A percentile compares a stretch with the other conserved stretches of the same genome.
Conservation (phyloP, 2,329 filamentous ascomycete species). For the Hymenoscyphus albidus region DNA sequence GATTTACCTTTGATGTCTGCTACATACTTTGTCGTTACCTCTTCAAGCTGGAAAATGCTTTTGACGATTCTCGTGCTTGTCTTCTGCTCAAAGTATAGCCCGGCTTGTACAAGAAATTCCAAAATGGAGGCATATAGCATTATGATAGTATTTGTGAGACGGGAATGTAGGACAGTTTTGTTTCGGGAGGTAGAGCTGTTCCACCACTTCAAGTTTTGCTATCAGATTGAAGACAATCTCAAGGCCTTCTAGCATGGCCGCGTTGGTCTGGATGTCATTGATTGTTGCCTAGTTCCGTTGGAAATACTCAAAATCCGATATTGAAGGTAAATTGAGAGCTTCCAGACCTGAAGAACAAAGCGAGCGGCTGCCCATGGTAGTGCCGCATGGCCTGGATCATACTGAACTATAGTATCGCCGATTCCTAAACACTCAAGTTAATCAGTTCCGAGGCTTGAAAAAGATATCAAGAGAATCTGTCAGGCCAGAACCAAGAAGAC, state of each 20-base stretch:
- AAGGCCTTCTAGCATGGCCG: slow-evolving; percentile 9
- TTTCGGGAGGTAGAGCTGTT: slow-evolving; percentile 5
- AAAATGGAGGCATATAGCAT: slow-evolving; percentile 10
- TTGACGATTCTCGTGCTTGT: slow-evolving; percentile 5
- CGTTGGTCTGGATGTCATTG: slow-evolving; percentile 11
- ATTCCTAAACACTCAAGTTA: neutral
- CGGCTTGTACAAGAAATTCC: slow-evolving; percentile 8
- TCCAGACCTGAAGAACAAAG: slow-evolving; percentile 6
- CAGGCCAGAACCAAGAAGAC: too few relatives aligned
- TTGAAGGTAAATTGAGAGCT: neutral
- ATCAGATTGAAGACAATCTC: slow-evolving; percentile 12
- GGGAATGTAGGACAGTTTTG: neutral
- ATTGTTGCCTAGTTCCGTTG: slow-evolving; percentile 2
- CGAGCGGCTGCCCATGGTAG: slow-evolving; percentile 19
- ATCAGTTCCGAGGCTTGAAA: neutral
- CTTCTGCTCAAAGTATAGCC: slow-evolving; percentile 8
- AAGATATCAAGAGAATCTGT: too few relatives aligned
- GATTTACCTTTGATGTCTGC: slow-evolving; percentile 8
- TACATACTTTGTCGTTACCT: slow-evolving; percentile 3
- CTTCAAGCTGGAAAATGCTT: slow-evolving; percentile 11
- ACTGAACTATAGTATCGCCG: slow-evolving; percentile 16
- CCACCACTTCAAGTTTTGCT: slow-evolving; percentile 2
- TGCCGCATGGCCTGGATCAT: slow-evolving; percentile 19
- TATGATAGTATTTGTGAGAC: slow-evolving; percentile 2
- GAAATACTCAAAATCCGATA: too few relatives aligned